Evolutionary conservation across 1,284 basidiomycete genomes (phyloP).

Genomic region (Rhodofomes roseus): DNA sequence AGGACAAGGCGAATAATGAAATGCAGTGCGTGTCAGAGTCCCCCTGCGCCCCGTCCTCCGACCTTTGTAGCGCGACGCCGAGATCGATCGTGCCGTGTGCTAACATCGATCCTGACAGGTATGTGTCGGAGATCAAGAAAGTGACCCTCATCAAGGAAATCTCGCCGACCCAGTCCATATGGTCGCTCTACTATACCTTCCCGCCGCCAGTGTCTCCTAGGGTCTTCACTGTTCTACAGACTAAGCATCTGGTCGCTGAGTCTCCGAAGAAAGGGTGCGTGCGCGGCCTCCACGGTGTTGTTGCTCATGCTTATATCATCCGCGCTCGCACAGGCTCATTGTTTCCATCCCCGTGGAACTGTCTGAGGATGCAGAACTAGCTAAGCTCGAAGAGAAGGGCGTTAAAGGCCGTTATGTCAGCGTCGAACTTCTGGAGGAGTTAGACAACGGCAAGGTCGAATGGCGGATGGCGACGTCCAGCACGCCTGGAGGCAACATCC

Average conservation of each 20-base stretch:
- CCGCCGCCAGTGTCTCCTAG: constrained; percentile 66
- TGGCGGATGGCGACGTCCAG: constrained; percentile 82
- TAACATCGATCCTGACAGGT: constrained; percentile 38
- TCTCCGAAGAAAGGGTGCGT: constrained; percentile 54
- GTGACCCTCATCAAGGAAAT: constrained; percentile 58
- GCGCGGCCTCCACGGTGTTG: background rate
- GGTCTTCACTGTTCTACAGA: constrained; percentile 72
- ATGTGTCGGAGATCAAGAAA: constrained; percentile 60
- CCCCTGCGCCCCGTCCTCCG: background rate
- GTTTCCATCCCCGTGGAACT: constrained; percentile 74
- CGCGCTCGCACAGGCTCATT: constrained; percentile 42
- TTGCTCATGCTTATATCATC: background rate
- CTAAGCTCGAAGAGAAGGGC: constrained; percentile 61
- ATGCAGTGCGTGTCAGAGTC: constrained; percentile 47
- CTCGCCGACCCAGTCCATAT: constrained; percentile 60
- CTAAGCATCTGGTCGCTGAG: constrained; percentile 45
- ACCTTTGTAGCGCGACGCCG: background rate
- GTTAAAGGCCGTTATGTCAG: constrained; percentile 67
- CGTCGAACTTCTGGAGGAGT: constrained; percentile 62
- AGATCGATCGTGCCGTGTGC: background rate
- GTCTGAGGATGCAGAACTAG: constrained; percentile 49
- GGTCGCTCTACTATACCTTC: constrained; percentile 72
- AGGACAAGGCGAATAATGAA: constrained; percentile 65
- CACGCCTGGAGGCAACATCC: constrained; percentile 65
- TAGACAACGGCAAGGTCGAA: constrained; percentile 61